Base-by-base conservation (phyloP, 2,329 filamentous ascomycete species). In the Epichloe amarillans region DNA sequence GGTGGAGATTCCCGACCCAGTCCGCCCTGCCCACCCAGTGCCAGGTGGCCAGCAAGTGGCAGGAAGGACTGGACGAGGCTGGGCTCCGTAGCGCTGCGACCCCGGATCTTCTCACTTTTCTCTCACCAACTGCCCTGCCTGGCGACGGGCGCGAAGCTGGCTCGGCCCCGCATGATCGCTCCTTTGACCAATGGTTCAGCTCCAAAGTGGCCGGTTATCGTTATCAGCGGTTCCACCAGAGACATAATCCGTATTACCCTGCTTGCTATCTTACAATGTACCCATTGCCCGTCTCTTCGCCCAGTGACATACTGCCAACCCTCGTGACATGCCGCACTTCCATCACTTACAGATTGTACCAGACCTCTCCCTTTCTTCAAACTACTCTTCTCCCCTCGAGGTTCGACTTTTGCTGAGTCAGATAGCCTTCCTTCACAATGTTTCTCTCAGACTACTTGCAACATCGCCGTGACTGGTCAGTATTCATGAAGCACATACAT, bases 391-490 rank as follows among this genome's bases (percentile, higher is more conserved):
- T 23, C 36, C 19, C 12, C 21, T 12, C 17, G 23, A n/a, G 11
- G 8, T 17, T n/a, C 19, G 26, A 44, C 11, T 3, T 36, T 11
- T 52, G 33, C 39, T 44, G 30, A 42, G 23, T 19, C 50, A 23
- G 42, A 39, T 35, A 46, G 14, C 41, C n/a, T 33, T n/a, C 11
- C 26, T 26, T 19, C 48, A 49, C 46, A 46, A 72, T 71, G 67
- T 64, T 69, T 35, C 69, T 72, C 54, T 64, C 73, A 40, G 70
- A 74, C 53, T 88, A 88, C 61, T 73, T 88, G 58, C 78, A 84
- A 60, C 85, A 89, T 65, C 76, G 75, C 58, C 76, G 76, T 54
- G 82, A 84, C 65, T 86, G 85, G 86, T 88, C 46, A 49, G 59
- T 56, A 23, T 38, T 26, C 21, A 7, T 7, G 21, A 35, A 43